Evolutionary conservation across 2,329 filamentous ascomycete species (phyloP).

Genomic region (Diaporthe citri): DNA sequence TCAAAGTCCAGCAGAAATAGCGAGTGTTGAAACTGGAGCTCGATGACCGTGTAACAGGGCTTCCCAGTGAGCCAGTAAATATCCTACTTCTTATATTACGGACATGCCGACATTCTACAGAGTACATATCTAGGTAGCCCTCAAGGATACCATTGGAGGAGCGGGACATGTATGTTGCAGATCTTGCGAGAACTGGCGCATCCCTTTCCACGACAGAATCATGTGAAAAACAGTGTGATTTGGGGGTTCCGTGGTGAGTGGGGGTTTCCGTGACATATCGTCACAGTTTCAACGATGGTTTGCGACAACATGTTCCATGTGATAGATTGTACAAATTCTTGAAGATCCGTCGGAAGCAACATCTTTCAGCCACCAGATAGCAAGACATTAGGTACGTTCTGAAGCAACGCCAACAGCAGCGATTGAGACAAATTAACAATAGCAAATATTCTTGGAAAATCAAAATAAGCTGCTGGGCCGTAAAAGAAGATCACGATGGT

Average conservation of each 20-base stretch:
- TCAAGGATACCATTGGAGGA: background rate
- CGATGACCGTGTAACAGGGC: background rate
- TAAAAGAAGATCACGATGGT: background rate
- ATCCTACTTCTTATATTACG: background rate
- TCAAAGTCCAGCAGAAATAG: background rate
- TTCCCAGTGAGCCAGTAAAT: background rate
- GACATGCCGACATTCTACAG: background rate
- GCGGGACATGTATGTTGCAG: background rate
- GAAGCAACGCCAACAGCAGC: background rate
- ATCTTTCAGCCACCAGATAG: background rate
- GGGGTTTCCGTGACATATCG: background rate
- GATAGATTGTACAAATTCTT: background rate
- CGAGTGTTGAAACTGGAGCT: background rate
- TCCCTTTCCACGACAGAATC: slow-evolving; percentile 4
- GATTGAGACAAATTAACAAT: background rate
- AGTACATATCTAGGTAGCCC: background rate
- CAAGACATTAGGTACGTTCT: background rate
- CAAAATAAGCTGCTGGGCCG: background rate
- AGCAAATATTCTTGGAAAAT: background rate
- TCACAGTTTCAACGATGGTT: background rate
- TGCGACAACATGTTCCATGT: background rate
- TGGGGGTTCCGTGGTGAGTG: background rate
- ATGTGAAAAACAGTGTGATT: background rate
- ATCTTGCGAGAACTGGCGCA: background rate
- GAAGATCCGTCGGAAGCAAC: background rate